A percentile compares a stretch with the other conserved stretches of the same genome.
Conservation (phyloP, 2,329 filamentous ascomycete species). For the Sporothrix curviconia region DNA sequence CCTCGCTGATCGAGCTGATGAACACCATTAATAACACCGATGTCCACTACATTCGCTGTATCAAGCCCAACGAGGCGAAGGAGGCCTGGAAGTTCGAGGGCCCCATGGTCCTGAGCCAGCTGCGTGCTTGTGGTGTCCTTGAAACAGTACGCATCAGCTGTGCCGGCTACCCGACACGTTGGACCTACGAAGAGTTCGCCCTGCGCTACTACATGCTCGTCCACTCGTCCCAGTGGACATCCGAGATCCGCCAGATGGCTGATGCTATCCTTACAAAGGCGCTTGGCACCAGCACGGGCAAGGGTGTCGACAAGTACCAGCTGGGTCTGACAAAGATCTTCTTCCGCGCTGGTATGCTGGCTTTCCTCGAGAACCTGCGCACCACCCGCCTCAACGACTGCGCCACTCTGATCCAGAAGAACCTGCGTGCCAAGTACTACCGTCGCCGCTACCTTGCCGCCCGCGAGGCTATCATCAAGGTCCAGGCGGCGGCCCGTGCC, state of each 20-base stretch:
- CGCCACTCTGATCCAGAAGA: constrained; percentile 98
- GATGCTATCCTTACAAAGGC: constrained; percentile 86
- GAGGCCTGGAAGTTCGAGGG: constrained; percentile 97
- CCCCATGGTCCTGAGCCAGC: constrained; percentile 95
- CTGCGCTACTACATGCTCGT: constrained; percentile 97
- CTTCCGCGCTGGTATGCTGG: constrained; percentile 98
- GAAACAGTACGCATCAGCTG: constrained; percentile 97
- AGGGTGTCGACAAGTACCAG: constrained; percentile 88
- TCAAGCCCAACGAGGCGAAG: constrained; percentile 97
- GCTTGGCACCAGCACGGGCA: constrained; percentile 67
- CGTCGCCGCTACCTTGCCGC: constrained; percentile 84
- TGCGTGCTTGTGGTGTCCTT: constrained; percentile 95
- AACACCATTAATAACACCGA: constrained; percentile 95
- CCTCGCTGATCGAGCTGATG: constrained; percentile 96
- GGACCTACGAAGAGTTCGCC: constrained; percentile 98
- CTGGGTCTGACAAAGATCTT: constrained; percentile 98
- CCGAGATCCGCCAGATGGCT: constrained; percentile 89
- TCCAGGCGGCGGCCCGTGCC: constrained; percentile 73
- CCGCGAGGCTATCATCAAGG: constrained; percentile 68
- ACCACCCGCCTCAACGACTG: constrained; percentile 87
- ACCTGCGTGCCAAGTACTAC: constrained; percentile 91
- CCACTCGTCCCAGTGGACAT: constrained; percentile 81
- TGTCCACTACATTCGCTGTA: constrained; percentile 97
- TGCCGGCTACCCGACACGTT: constrained; percentile 92
- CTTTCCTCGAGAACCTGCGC: constrained; percentile 89